Conservation (phyloP, 306 rosid species). For the Prunus mume region DNA sequence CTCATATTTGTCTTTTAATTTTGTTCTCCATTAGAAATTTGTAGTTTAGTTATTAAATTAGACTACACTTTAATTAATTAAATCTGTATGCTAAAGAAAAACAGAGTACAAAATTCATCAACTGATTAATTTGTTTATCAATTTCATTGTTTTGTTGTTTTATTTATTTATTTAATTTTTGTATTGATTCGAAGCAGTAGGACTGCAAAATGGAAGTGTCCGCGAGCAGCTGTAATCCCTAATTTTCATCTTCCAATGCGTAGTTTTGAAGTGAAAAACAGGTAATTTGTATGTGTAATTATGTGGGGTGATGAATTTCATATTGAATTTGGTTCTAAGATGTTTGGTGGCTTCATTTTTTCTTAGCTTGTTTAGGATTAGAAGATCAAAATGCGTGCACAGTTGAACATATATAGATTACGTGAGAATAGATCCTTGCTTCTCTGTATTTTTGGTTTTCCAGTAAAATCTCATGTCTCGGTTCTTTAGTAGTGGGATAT, state of each 20-base stretch:
- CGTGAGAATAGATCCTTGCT: not conserved
- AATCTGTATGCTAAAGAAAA: not conserved
- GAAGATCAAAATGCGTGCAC: not conserved
- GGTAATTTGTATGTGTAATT: constrained; percentile 36
- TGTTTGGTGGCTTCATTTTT: not conserved
- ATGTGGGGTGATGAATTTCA: constrained; percentile 8
- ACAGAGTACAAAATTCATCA: not conserved
- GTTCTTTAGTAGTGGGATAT: not conserved
- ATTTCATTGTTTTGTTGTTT: not conserved
- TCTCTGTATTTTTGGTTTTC: not conserved
- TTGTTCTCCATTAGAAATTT: not conserved
- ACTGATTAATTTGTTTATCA: not conserved
- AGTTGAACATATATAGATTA: not conserved
- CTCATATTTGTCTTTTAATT: not conserved
- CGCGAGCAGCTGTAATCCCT: constrained; percentile 61
- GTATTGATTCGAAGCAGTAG: constrained; percentile 37
- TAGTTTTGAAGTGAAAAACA: constrained; percentile 75
- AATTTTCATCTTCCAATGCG: constrained; percentile 95
- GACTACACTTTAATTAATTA: not conserved
- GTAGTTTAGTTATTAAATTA: not conserved
- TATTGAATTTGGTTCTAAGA: not conserved
- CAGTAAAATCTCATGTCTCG: not conserved
- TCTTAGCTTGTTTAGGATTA: not conserved
- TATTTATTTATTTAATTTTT: not conserved
- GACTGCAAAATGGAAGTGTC: constrained; percentile 53